Evolutionary conservation across 129 eudicot species (phyloP), one percentile per base, ranked within the genome.

Genomic region (Centrapalus pauciflorus): DNA sequence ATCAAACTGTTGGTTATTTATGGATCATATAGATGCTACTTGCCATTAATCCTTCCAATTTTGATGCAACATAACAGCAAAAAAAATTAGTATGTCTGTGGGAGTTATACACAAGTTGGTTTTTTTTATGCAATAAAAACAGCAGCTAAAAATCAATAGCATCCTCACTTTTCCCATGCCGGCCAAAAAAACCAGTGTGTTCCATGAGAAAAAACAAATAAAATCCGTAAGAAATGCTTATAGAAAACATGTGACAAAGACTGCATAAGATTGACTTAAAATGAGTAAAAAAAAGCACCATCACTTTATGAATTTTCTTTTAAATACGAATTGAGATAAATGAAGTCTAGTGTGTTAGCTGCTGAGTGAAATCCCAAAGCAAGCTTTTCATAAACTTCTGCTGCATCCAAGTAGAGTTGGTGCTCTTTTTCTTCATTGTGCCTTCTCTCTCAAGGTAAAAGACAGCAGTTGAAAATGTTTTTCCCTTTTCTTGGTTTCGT

Each of bases 61-160:
- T n/a, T n/a, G n/a, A n/a, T n/a, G n/a, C n/a, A n/a, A n/a, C n/a
- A n/a, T n/a, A n/a, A n/a, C n/a, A n/a, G n/a, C n/a, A n/a, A n/a
- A n/a, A n/a, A n/a, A n/a, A n/a, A n/a, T n/a, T n/a, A n/a, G n/a
- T n/a, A n/a, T n/a, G n/a, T n/a, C n/a, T n/a, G n/a, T n/a, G n/a
- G n/a, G n/a, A n/a, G n/a, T n/a, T n/a, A n/a, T n/a, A n/a, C n/a
- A n/a, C n/a, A n/a, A n/a, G n/a, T n/a, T n/a, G n/a, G n/a, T n/a
- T n/a, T n/a, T n/a, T n/a, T n/a, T n/a, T n/a, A n/a, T n/a, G n/a
- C n/a, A n/a, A n/a, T n/a, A n/a, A n/a, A 61, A 84, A 55, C 28
- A 74, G 73, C 19, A 50, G 79, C 83, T 84, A 76, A 74, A 55
- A 76, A 32, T 88, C 89, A 40, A 84, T 88, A 27, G 96, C 96